Percentiles rank a stretch among this genome's conserved stretches.
phyloP scores from a whole-genome alignment of 2,329 filamentous ascomycete species.

The Fusarium humuli region DNA sequence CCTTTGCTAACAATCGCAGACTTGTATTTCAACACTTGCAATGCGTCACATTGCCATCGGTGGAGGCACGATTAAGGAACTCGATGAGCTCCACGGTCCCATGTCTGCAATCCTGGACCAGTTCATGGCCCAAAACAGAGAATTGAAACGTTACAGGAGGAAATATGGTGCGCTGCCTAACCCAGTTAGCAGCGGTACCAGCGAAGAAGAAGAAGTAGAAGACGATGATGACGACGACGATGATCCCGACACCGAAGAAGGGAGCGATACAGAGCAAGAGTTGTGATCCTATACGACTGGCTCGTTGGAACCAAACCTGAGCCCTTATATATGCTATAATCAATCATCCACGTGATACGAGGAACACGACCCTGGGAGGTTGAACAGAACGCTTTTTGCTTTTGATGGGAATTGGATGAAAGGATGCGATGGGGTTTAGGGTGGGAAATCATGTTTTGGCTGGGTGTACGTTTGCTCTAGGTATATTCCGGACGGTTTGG shows the following conservation, averaged over 20 bases:
- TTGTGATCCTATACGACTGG: slow-evolving; percentile 20
- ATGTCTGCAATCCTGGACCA: slow-evolving; percentile 78
- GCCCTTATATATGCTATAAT: slow-evolving; percentile 40
- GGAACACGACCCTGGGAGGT: slow-evolving; percentile 23
- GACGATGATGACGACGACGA: slow-evolving; percentile 39
- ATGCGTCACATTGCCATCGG: slow-evolving; percentile 84
- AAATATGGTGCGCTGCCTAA: slow-evolving; percentile 60
- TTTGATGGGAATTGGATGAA: slow-evolving; percentile 5
- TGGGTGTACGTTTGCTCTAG: slow-evolving; percentile 25
- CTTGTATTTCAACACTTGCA: slow-evolving; percentile 81
- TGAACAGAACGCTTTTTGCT: slow-evolving; percentile 29
- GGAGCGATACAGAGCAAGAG: slow-evolving; percentile 49
- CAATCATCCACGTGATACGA: slow-evolving; percentile 35
- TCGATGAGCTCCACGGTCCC: slow-evolving; percentile 80
- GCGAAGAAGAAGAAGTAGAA: slow-evolving; percentile 22
- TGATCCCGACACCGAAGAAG: slow-evolving; percentile 43
- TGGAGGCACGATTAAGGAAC: slow-evolving; percentile 68
- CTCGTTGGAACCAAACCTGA: slow-evolving; percentile 2
- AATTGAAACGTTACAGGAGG: slow-evolving; percentile 71
- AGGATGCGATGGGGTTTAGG: slow-evolving; percentile 11
- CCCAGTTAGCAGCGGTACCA: slow-evolving; percentile 33
- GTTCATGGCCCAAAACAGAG: slow-evolving; percentile 70
- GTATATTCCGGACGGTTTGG: slow-evolving; percentile 9
- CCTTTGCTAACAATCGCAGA: slow-evolving; percentile 61
- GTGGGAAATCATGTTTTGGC: slow-evolving; percentile 27